Evolutionary conservation across 768 basidiomycete genomes (phyloP).

Genomic region (Exsudoporus frostii): DNA sequence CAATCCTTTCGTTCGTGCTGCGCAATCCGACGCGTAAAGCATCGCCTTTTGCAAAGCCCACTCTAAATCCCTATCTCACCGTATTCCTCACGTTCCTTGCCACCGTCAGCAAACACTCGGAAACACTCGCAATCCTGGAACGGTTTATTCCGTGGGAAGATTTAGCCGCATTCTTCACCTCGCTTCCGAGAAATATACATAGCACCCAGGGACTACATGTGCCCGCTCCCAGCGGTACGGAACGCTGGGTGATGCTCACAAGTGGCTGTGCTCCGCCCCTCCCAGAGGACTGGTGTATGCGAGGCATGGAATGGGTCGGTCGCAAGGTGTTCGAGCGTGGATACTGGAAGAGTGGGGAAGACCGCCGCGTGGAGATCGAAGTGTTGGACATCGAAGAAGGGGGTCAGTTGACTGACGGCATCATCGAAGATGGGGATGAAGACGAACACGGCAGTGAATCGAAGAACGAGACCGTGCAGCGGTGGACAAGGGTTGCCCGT

Average conservation of each 20-base stretch:
- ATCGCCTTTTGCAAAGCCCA: slow-evolving; percentile 51
- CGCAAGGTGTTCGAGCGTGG: slow-evolving; percentile 88
- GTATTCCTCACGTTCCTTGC: slow-evolving; percentile 86
- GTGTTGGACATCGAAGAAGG: slow-evolving; percentile 64
- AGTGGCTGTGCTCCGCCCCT: slow-evolving; percentile 68
- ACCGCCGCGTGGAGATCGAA: slow-evolving; percentile 69
- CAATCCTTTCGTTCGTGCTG: slow-evolving; percentile 71
- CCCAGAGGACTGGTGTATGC: slow-evolving; percentile 91
- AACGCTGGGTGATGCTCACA: slow-evolving; percentile 67
- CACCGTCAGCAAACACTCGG: slow-evolving; percentile 64
- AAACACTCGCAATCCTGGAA: slow-evolving; percentile 62
- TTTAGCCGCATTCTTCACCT: slow-evolving; percentile 62
- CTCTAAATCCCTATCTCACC: slow-evolving; percentile 84
- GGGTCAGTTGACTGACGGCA: slow-evolving; percentile 64
- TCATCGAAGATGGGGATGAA: slow-evolving; percentile 76
- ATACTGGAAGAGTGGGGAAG: slow-evolving; percentile 85
- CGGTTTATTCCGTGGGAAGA: slow-evolving; percentile 82
- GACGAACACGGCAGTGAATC: slow-evolving; percentile 32
- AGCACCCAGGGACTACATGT: slow-evolving; percentile 40
- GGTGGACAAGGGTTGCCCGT: slow-evolving; percentile 78
- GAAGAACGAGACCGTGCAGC: slow-evolving; percentile 42
- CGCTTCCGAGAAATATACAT: slow-evolving; percentile 54
- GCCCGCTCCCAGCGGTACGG: slow-evolving; percentile 32
- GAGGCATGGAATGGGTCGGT: slow-evolving; percentile 97
- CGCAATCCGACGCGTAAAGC: slow-evolving; percentile 57